Percentiles rank a stretch among this genome's conserved stretches.
phyloP scores from a whole-genome alignment of 495 filamentous ascomycete species.

The Podospora pseudoanserina region DNA sequence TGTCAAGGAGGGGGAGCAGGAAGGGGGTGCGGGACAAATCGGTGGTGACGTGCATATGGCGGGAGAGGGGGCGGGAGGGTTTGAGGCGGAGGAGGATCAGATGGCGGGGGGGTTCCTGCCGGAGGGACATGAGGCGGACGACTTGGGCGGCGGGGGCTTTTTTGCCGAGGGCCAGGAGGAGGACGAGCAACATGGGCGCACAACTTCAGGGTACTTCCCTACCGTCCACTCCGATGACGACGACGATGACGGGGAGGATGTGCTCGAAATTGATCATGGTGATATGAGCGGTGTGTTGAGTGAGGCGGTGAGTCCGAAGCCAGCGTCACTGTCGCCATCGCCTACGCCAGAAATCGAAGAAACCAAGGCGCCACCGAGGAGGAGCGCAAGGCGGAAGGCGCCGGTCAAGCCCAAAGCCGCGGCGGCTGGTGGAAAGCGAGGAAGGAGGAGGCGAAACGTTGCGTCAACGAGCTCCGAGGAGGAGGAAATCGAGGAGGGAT shows the following conservation, averaged over 20 bases:
- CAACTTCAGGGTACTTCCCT: conserved; percentile 42
- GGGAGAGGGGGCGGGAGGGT: conserved; percentile 35
- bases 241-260: conserved; percentile 25
- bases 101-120: conserved; percentile 56
- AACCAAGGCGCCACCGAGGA: conserved; percentile 28
- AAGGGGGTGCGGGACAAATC: conserved; percentile 41
- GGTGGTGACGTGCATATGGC: conserved; percentile 64
- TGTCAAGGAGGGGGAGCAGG: conserved; percentile 38
- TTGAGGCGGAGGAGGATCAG: conserved; percentile 40
- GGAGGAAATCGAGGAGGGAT: conserved; percentile 19
- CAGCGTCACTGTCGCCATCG: not conserved
- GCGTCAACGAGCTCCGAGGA: conserved; percentile 24
- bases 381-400: conserved; percentile 21
- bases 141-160: conserved; percentile 29
- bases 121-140: conserved; percentile 43
- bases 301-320: not conserved
- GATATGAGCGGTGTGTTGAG: conserved; percentile 9
- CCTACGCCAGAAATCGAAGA: not conserved
- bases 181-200: conserved; percentile 24
- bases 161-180: conserved; percentile 42
- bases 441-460: conserved; percentile 23
- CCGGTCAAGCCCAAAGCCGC: conserved; percentile 16
- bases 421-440: not conserved
- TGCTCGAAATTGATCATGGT: conserved; percentile 34
- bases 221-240: conserved; percentile 33